Evolutionary conservation across 768 basidiomycete genomes (phyloP).

Genomic region (Rubroboletus satanas): DNA sequence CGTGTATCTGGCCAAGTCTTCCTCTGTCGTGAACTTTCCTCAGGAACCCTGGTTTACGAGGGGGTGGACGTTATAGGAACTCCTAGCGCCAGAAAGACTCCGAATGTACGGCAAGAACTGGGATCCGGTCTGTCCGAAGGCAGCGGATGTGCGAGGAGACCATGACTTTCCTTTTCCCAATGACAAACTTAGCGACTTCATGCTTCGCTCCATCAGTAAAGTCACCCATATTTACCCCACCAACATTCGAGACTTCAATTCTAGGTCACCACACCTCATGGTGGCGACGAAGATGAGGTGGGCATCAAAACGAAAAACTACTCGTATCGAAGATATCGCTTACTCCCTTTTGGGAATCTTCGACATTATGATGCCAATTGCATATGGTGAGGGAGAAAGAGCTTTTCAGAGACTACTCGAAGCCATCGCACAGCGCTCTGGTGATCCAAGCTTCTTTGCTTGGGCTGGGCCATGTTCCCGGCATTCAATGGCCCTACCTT

Average conservation of each 20-base stretch:
- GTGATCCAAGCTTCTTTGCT: conserved; percentile 14
- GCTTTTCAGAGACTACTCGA: conserved; percentile 12
- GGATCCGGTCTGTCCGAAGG: conserved; percentile 1
- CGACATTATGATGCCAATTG: conserved; percentile 9
- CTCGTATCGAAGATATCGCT: conserved; percentile 7
- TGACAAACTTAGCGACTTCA: conserved; percentile 10
- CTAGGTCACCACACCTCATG: conserved; percentile 1
- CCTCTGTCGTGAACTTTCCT: neutral
- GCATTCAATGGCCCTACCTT: conserved; percentile 5
- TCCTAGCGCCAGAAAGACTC: conserved; percentile 8
- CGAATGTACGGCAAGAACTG: conserved; percentile 11
- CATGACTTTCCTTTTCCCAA: conserved; percentile 5
- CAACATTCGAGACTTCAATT: conserved; percentile 1
- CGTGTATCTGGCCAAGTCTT: conserved; percentile 8
- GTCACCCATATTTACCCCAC: neutral
- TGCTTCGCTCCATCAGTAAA: neutral
- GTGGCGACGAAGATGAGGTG: conserved; percentile 15
- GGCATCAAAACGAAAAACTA: conserved; percentile 12
- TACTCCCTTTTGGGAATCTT: conserved; percentile 13
- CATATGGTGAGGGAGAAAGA: conserved; percentile 11
- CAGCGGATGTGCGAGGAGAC: neutral
- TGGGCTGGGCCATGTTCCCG: conserved; percentile 8
- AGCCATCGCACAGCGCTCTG: conserved; percentile 10
- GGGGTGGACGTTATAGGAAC: conserved; percentile 15
- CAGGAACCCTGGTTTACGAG: conserved; percentile 11